Evolutionary conservation across 352 stramenopile species (phyloP).

Genomic region (Phytophthora rubi): DNA sequence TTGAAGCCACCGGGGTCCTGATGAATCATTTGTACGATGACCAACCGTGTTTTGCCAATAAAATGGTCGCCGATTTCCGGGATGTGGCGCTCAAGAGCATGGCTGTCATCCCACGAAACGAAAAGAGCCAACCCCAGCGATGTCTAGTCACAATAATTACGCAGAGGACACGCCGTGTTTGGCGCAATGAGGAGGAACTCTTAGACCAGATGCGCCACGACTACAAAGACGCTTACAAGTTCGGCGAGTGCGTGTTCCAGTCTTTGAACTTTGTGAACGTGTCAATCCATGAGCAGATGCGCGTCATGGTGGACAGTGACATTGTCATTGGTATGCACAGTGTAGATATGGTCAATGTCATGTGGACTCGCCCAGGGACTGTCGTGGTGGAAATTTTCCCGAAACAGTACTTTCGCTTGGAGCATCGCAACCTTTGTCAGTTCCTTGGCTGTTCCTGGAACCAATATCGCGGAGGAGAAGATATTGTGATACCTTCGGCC

Average conservation of each 20-base stretch:
- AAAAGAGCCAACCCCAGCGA: background rate
- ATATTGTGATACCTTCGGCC: slow-evolving; percentile 14
- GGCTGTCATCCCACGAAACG: background rate
- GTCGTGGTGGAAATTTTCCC: slow-evolving; percentile 75
- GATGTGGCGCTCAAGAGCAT: slow-evolving; percentile 29
- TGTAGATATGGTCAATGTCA: slow-evolving; percentile 66
- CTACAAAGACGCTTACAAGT: slow-evolving; percentile 31
- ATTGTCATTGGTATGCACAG: slow-evolving; percentile 75
- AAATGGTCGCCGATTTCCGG: slow-evolving; percentile 15
- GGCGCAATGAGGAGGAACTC: slow-evolving; percentile 54
- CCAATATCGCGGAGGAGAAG: slow-evolving; percentile 37
- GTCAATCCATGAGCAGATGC: slow-evolving; percentile 57
- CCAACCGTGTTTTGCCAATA: slow-evolving; percentile 35
- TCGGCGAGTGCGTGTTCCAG: slow-evolving; percentile 38
- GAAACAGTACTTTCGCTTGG: slow-evolving; percentile 38
- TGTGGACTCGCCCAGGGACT: slow-evolving; percentile 52
- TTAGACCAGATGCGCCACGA: slow-evolving; percentile 37
- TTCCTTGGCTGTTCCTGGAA: slow-evolving; percentile 59
- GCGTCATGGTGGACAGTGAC: slow-evolving; percentile 53
- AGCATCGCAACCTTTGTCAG: slow-evolving; percentile 69
- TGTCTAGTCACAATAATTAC: slow-evolving; percentile 53
- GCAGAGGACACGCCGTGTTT: slow-evolving; percentile 49
- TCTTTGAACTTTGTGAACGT: slow-evolving; percentile 58
- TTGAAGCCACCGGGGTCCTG: slow-evolving; percentile 37
- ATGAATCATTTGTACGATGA: slow-evolving; percentile 46